Base-by-base conservation (phyloP, 2,329 filamentous ascomycete species). In the Podosphaera xanthii region DNA sequence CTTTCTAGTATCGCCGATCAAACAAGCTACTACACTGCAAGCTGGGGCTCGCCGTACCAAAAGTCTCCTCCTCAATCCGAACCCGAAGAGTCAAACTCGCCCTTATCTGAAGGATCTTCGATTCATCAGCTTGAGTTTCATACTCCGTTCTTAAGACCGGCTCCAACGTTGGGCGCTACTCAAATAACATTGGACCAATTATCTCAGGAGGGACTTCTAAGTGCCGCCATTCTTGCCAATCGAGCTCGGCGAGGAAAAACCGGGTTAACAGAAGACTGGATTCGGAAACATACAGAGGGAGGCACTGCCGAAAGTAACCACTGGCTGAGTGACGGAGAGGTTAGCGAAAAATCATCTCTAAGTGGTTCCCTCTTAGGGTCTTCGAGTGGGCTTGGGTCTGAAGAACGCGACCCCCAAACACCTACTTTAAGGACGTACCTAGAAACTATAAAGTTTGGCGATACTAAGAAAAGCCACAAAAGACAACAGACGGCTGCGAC, bases 21-120 rank as follows among this genome's bases (percentile, higher is more conserved):
- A 33, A 65, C 66, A 12, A 66, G 73, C 75, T 81, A 78, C 70
- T 76, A 77, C 61, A 92, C 87, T 54, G 84, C 88, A 56, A 90
- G 84, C 69, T 95, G 90, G 89, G 90, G 90, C 60, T 95, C 89
- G 59, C 90, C 90, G 31, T 95, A 95, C 72, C 83, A 86, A 46
- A 74, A 76, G 10, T 84, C 79, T 60, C 53, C 71, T 76, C 61
- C 72, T 76, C 58, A 61, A 22, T 61, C 59, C 34, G 65, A 64
- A 2, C 62, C 65, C 59, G 63, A 59, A 59, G 75, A 75, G 58
- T 72, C 71, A 59, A 71, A 74, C 62, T 80, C 78, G 65, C 73
- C 75, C 63, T 77, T 77, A 67, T 83, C 79, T 69, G 79, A 69
- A 77, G 79, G 79, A 62, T 79, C 76, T 52, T 79, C 77, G 0